Percentiles rank a stretch among this genome's conserved stretches.
Conservation (phyloP, 805 yeast species). For the Wickerhamomyces bisporus region DNA sequence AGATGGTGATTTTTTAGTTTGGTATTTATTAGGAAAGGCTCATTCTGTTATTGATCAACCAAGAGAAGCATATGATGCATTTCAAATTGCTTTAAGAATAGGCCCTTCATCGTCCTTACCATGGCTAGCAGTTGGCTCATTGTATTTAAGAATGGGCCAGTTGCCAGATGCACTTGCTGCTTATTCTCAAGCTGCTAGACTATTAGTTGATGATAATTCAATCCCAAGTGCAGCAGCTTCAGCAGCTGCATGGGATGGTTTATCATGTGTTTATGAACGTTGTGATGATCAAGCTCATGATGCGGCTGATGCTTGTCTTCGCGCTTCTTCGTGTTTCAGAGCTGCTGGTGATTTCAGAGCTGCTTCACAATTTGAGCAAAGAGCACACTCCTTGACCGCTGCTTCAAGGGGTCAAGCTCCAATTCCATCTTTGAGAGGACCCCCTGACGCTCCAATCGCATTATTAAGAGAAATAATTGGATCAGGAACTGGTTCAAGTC, state of each 20-base stretch:
- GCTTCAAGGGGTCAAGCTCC: conserved; percentile 40
- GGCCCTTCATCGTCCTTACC: conserved; percentile 52
- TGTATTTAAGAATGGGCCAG: conserved; percentile 55
- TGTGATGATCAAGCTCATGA: conserved; percentile 57
- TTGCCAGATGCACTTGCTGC: conserved; percentile 63
- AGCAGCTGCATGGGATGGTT: conserved; percentile 63
- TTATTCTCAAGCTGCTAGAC: conserved; percentile 56
- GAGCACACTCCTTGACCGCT: conserved; percentile 38
- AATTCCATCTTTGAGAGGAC: conserved; percentile 38
- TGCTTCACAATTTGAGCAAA: conserved; percentile 37
- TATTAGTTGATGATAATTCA: conserved; percentile 42
- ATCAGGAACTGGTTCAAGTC: conserved; percentile 12
- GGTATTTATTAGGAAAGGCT: conserved; percentile 50
- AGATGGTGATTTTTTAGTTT: conserved; percentile 47
- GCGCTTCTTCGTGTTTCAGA: conserved; percentile 47
- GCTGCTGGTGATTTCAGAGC: conserved; percentile 39
- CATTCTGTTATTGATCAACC: conserved; percentile 42
- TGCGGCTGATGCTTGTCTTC: conserved; percentile 53
- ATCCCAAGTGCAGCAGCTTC: conserved; percentile 32
- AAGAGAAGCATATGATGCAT: conserved; percentile 47
- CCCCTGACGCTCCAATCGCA: conserved; percentile 42
- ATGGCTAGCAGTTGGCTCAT: conserved; percentile 62
- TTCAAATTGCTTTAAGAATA: conserved; percentile 48
- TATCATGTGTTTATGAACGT: conserved; percentile 56
- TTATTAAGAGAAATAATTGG: conserved; percentile 29